phyloP scores from a whole-genome alignment of 768 basidiomycete species.

The Collybiopsis luxurians region DNA sequence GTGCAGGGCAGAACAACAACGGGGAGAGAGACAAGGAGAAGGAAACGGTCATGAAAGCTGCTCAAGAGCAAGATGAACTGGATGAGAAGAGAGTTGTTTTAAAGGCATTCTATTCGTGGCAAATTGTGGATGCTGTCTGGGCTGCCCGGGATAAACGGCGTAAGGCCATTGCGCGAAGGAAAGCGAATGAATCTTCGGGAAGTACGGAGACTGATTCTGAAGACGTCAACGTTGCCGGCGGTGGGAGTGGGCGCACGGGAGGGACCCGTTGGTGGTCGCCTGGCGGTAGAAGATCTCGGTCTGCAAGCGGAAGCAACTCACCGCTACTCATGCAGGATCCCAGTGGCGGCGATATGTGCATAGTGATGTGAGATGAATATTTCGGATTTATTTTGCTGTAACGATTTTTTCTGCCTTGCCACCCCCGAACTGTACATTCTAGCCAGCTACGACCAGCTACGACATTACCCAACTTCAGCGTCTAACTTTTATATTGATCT shows the following conservation, averaged over 20 bases:
- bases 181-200: constrained; percentile 34
- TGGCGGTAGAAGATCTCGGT: constrained; percentile 17
- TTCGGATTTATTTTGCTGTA: not conserved
- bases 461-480: not conserved
- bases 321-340: constrained; percentile 10
- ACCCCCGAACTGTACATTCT: too few relatives aligned
- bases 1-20: constrained; percentile 56
- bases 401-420: too few relatives aligned
- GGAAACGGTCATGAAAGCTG: constrained; percentile 6
- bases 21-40: constrained; percentile 66
- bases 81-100: constrained; percentile 69
- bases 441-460: not conserved
- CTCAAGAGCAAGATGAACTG: constrained; percentile 75
- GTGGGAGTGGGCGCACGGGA: constrained; percentile 11
- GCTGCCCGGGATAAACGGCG: constrained; percentile 64
- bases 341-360: constrained; percentile 15
- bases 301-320: constrained; percentile 13
- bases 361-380: constrained; percentile 9
- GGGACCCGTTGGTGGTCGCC: constrained; percentile 30
- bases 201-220: constrained; percentile 20
- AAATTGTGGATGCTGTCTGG: constrained; percentile 77
- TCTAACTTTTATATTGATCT: not conserved
- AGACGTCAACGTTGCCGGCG: constrained; percentile 22
- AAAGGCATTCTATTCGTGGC: constrained; percentile 86
- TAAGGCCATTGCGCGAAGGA: constrained; percentile 44